Evolutionary conservation across 495 filamentous ascomycete genomes (phyloP), one percentile per base, ranked within the genome.

Genomic region (Poronia punctata): DNA sequence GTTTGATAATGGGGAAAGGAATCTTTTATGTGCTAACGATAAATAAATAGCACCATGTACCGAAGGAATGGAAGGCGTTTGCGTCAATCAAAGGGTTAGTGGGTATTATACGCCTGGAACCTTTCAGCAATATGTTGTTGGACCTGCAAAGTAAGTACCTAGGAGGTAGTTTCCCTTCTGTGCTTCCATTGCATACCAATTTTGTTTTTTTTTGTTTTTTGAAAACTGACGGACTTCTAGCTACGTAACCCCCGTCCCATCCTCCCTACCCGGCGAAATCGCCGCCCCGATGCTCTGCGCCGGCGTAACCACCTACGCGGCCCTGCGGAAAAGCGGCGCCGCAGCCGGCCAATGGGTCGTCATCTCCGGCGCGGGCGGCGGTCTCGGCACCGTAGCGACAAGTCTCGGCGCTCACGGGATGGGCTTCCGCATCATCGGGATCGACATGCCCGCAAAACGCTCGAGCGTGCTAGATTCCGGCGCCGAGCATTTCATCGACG

Each of bases 221-320:
- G n/a, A n/a, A n/a, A n/a, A n/a, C n/a, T n/a, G n/a, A n/a, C n/a
- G 70, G 0, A 75, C 76, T 7, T 78, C 76, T 7, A 73, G 72
- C 54, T 79, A 84, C 49, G 79, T 84, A 15, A 84, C 80, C 1
- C 78, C 78, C 1, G 82, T 85, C 55, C 82, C 82, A 5, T 80
- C 82, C 4, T 61, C 52, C 4, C 60, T 84, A 4, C 54, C 57
- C 9, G 76, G 72, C 3, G 77, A 69, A 24, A 59, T 70, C 11
- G 82, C 80, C 7, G 81, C 82, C 0, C 82, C 82, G 5, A 71
- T 82, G 64, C 68, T 80, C 40, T 82, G 76, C 58, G 78, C 71
- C 10, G 76, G 78, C 12, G 64, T 79, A 9, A 79, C 76, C 4
- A 65, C 60, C 55, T 79, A 80, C 54, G 59, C 71, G 5, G 76